Percentiles rank a stretch among this genome's conserved stretches.
Evolutionary conservation across 2,329 filamentous ascomycete species (phyloP).

Genomic region (Teratosphaeria nubilosa): DNA sequence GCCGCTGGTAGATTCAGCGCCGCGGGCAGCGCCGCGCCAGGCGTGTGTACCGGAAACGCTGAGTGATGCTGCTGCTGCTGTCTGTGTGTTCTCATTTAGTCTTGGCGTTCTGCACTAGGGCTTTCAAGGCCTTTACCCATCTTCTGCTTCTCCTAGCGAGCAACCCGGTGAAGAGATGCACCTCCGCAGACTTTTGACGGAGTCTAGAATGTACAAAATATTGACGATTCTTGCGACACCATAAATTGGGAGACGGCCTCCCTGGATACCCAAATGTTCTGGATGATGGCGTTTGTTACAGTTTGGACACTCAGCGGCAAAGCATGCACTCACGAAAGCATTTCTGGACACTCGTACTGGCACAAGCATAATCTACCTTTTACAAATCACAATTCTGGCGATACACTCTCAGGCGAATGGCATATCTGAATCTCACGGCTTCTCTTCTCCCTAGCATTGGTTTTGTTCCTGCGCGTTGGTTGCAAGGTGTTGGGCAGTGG

Average conservation of each 20-base stretch:
- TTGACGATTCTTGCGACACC: neutral
- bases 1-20: constrained; percentile 35
- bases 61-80: neutral
- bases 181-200: neutral
- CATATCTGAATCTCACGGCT: neutral
- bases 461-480: neutral
- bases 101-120: constrained; percentile 1
- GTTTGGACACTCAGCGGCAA: neutral
- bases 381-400: neutral
- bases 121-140: neutral
- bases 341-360: neutral
- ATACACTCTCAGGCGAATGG: neutral
- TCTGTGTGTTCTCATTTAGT: neutral
- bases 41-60: constrained; percentile 1
- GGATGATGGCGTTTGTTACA: constrained; percentile 6
- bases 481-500: neutral
- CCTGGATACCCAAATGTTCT: neutral
- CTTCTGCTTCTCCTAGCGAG: constrained; percentile 3
- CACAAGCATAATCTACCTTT: neutral
- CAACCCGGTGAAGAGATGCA: neutral
- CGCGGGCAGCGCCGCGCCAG: neutral
- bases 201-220: constrained; percentile 3
- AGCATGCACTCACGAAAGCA: neutral
- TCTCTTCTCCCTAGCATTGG: neutral
- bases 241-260: neutral